Conservation (phyloP, 2,329 filamentous ascomycete genomes). For the Fusarium nisikadoi region DNA sequence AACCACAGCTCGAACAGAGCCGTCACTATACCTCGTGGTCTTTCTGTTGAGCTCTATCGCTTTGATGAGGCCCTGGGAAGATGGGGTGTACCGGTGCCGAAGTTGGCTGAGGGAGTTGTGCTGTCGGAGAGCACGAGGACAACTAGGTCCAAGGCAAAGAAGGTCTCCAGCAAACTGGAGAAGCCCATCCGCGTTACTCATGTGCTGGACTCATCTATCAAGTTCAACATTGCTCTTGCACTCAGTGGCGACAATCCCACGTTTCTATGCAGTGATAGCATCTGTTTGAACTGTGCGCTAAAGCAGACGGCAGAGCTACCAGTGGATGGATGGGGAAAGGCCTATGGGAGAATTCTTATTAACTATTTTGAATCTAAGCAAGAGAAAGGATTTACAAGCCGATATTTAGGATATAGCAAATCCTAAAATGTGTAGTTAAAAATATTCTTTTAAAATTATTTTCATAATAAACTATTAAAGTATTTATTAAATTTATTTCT, state of each 20-base stretch:
- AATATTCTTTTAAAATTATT: too few species aligned
- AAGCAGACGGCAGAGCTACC: neutral
- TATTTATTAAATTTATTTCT: too few species aligned
- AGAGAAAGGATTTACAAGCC: neutral
- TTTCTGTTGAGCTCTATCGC: neutral
- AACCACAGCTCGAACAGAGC: neutral
- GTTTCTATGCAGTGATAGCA: neutral
- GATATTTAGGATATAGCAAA: neutral
- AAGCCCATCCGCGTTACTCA: neutral
- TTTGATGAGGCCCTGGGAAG: neutral
- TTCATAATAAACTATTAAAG: too few species aligned
- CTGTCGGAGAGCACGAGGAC: neutral
- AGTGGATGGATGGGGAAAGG: neutral
- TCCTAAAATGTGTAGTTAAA: neutral
- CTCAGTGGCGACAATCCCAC: neutral
- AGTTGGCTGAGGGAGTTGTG: neutral
- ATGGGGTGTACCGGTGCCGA: neutral
- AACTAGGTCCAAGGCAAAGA: neutral
- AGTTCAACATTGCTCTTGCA: neutral
- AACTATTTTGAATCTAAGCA: neutral
- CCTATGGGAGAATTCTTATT: neutral
- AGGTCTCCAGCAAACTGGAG: neutral
- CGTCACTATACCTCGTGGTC: neutral
- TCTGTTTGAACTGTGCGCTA: neutral
- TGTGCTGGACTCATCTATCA: neutral